Evolutionary conservation across 352 stramenopile species (phyloP), one percentile per base, ranked within the genome.

Genomic region (Pythium oligandrum): DNA sequence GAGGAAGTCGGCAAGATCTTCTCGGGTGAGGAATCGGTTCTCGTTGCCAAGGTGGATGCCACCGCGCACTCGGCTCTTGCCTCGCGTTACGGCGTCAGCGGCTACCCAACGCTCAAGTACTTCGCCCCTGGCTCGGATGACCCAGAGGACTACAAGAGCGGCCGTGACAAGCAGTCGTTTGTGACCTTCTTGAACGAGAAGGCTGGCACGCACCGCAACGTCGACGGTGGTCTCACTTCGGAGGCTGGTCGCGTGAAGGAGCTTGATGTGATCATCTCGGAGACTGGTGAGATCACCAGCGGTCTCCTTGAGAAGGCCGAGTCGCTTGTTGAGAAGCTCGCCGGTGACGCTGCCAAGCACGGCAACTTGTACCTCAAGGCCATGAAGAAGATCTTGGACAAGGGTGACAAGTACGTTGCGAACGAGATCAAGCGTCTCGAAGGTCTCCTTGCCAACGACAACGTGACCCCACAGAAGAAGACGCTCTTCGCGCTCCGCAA

Each of bases 51-150:
- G 63, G 81, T 95, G 42, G 82, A 95, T 44, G 84, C 82, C 17
- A 85, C 68, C n/a, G 80, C 59, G 4, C 79, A 91, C 59, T 26
- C 54, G 2, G 75, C 77, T 38, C 53, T 93, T 33, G 80, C 68
- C n/a, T 57, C 59, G 42, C 78, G 81, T 59, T 97, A 92, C 67
- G 89, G 84, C 48, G 82, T 97, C 34, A 89, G 77, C 51, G 88
- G 90, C 32, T 97, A 90, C 78, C 90, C 90, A 35, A 96, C 89
- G 49, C 77, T 97, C 66, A 96, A 96, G 71, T 97, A 95, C 73
- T 97, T 97, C 53, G 71, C 81, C 0, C 75, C 76, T 0, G 85
- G 73, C 48, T 77, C 81, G 51, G 73, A 83, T 42, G 87, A 96
- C 50, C 71, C 85, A 26, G 80, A 95, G 59, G 76, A 94, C 67